These are phyloP conservation scores for Ogataea paradorogensis DNA, from an alignment of 805 yeast species.

Conservation along the genomic window DNA sequence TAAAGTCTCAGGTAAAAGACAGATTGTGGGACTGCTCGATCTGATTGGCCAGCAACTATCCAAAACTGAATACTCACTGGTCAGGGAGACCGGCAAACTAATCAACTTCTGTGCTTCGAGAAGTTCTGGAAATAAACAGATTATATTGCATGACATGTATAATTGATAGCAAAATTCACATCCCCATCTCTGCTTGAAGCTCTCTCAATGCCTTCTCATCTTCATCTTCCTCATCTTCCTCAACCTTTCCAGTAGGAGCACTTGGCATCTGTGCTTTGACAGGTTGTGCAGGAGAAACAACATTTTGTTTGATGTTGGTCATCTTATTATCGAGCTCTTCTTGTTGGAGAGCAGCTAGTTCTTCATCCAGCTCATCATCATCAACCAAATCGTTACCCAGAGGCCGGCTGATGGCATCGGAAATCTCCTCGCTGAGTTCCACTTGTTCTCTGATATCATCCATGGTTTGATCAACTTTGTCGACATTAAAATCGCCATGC, in stretches of 20 bases:
- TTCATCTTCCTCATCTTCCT: conserved; percentile 65
- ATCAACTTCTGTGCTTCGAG: conserved; percentile 53
- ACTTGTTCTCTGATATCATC: conserved; percentile 97
- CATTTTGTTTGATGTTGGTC: conserved; percentile 41
- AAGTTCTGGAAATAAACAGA: conserved; percentile 46
- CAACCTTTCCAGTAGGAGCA: conserved; percentile 42
- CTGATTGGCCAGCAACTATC: conserved; percentile 40
- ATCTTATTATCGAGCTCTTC: conserved; percentile 66
- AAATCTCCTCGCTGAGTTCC: conserved; percentile 89
- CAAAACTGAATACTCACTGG: conserved; percentile 52
- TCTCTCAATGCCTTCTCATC: conserved; percentile 80
- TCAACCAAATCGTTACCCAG: conserved; percentile 75
- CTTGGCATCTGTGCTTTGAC: conserved; percentile 41
- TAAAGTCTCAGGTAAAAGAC: conserved; percentile 41
- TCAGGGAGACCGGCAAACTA: conserved; percentile 52
- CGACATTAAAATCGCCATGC: conserved; percentile 92
- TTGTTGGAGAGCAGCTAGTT: conserved; percentile 82
- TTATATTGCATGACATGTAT: conserved; percentile 53
- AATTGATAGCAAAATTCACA: conserved; percentile 14
- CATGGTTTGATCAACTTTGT: conserved; percentile 96
- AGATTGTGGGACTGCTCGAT: conserved; percentile 54
- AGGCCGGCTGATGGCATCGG: conserved; percentile 94
- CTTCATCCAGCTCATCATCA: conserved; percentile 92
- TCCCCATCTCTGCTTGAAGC: conserved; percentile 85
- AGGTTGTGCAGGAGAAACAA: conserved; percentile 21